Base-by-base conservation (phyloP, 1,139 yeast species). In the Maudiozyma humilis region DNA sequence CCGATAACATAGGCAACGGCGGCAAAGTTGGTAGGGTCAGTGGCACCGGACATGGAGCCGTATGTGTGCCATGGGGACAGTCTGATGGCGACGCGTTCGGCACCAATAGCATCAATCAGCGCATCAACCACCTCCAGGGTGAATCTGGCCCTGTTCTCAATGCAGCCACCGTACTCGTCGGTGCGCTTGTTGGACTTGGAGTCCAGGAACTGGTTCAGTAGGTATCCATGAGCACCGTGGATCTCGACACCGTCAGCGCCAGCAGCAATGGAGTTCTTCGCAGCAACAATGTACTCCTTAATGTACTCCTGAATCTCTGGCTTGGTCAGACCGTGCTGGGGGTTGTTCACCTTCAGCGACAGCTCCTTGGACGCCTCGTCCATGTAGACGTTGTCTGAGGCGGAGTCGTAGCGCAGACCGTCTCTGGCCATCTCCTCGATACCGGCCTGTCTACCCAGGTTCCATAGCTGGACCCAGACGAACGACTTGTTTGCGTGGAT, bases 231-330 rank as follows among this genome's bases (percentile, higher is more conserved):
- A 10, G 85, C 88, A 35, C 65, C 68, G 54, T 81, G 87, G 43
- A 82, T 56, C 60, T 82, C 84, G 30, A 82, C 71, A 48, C 76
- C 78, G 57, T 82, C 88, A 48, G 78, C 77, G 6, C 86, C 86
- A 3, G 81, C 79, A 19, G 51, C 54, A 35, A 62, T 49, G 14
- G 59, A 44, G 36, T 56, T 64, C 47, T 60, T 56, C 37, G 70
- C 67, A 19, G 69, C 66, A 3, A 52, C 44, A 17, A 60, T 64
- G 64, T 37, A 37, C 31, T 37, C 40, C 27, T 37, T 37, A 15
- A 37, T 53, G 42, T 58, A 55, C 32, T 44, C 53, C 38, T 65
- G 50, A 48, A 68, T 64, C 42, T 68, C 70, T 12, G 51, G 56
- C 38, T 48, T 52, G 20, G 68, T 63, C 36, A 66, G 46, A 4